These are phyloP conservation scores for Aquilaria agallochum DNA, from an alignment of 441 rosid genomes.

Conservation along the genomic window DNA sequence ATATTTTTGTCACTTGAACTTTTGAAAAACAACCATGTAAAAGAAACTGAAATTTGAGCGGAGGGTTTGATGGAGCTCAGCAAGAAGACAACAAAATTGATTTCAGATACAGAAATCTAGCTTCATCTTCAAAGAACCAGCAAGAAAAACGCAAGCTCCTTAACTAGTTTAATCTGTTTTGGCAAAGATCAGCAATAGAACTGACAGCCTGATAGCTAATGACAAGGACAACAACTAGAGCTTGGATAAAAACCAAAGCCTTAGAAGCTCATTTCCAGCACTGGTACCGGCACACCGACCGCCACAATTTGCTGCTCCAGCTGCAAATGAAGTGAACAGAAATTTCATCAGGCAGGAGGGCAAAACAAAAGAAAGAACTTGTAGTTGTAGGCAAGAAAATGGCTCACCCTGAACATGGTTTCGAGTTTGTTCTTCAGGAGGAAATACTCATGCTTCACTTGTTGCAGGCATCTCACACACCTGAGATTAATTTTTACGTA, in stretches of 20 bases:
- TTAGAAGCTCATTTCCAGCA: conserved; percentile 44
- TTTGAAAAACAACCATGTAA: no score
- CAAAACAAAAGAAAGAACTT: background rate
- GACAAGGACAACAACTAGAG: no score
- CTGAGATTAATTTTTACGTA: conserved; percentile 27
- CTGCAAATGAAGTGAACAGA: conserved; percentile 54
- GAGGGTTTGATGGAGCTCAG: no score
- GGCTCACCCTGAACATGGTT: conserved; percentile 59
- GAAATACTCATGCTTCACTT: conserved; percentile 74
- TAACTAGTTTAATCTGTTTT: background rate
- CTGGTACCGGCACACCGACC: conserved; percentile 76
- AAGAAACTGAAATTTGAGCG: no score
- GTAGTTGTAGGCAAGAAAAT: background rate
- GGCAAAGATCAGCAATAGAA: no score
- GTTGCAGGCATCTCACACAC: conserved; percentile 78
- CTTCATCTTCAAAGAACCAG: conserved; percentile 12
- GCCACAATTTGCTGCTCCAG: conserved; percentile 89
- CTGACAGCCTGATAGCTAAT: no score
- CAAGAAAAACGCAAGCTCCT: conserved; percentile 20
- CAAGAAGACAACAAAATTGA: no score
- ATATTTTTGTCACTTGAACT: no score
- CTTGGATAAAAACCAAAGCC: background rate
- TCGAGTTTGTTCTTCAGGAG: conserved; percentile 81
- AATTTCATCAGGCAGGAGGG: background rate
- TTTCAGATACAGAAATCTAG: background rate